A percentile compares a stretch with the other conserved stretches of the same genome.
These are phyloP conservation scores for Neurospora sublineolata DNA, from an alignment of 495 filamentous ascomycete species.

Conservation along the genomic window DNA sequence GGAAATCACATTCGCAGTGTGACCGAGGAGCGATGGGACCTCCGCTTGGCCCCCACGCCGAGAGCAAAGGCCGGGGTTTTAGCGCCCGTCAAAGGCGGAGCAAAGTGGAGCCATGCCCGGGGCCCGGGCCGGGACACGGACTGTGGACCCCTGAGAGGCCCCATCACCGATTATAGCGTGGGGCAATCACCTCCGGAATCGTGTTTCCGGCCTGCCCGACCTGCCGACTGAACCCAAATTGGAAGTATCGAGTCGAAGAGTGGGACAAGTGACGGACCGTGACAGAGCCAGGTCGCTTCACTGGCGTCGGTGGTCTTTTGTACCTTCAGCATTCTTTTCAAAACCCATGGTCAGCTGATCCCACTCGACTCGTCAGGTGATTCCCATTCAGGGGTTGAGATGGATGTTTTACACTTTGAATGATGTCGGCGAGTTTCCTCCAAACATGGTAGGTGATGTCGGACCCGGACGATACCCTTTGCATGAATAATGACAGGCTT, in stretches of 20 bases:
- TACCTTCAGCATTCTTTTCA: background rate
- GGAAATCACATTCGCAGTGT: background rate
- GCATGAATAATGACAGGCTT: background rate
- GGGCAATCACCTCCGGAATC: background rate
- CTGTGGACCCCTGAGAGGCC: background rate
- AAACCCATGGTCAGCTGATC: background rate
- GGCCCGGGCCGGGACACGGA: background rate
- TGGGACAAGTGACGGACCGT: background rate
- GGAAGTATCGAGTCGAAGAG: background rate
- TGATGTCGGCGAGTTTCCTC: background rate
- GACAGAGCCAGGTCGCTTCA: background rate
- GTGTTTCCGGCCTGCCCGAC: background rate
- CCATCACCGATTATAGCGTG: background rate
- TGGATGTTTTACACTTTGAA: background rate
- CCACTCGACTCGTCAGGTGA: background rate
- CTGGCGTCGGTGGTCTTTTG: background rate
- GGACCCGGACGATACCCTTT: background rate
- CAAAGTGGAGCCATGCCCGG: background rate
- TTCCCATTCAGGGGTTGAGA: background rate
- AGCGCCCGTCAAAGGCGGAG: background rate
- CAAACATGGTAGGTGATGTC: background rate
- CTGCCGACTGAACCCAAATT: background rate
- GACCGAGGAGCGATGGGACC: background rate
- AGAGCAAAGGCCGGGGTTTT: background rate
- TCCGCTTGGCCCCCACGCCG: background rate